These are phyloP conservation scores for Mycena polygramma DNA, from an alignment of 768 basidiomycete genomes.

Conservation along the genomic window DNA sequence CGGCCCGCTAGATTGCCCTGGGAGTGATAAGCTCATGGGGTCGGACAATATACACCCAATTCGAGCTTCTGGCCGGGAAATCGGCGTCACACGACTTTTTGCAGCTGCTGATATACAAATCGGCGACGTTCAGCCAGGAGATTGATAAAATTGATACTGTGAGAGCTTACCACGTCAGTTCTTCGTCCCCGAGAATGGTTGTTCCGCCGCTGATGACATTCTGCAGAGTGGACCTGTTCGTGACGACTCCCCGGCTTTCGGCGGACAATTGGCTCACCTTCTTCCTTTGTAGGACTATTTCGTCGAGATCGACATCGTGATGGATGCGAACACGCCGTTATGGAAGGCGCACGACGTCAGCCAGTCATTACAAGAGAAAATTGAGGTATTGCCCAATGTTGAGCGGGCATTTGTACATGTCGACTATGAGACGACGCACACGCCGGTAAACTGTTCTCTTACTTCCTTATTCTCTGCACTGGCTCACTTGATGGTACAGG, in stretches of 20 bases:
- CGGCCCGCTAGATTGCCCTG: slow-evolving; percentile 70
- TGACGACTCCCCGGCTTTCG: slow-evolving; percentile 23
- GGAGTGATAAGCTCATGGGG: slow-evolving; percentile 86
- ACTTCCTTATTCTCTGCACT: not conserved
- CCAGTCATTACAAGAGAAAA: slow-evolving; percentile 88
- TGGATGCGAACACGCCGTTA: slow-evolving; percentile 89
- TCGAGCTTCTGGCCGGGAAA: slow-evolving; percentile 90
- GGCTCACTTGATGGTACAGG: slow-evolving; percentile 46
- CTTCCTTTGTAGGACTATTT: slow-evolving; percentile 75
- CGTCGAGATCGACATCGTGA: slow-evolving; percentile 96
- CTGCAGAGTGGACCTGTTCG: slow-evolving; percentile 79
- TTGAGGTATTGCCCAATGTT: slow-evolving; percentile 90
- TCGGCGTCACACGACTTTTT: slow-evolving; percentile 93
- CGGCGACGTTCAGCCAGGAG: slow-evolving; percentile 87
- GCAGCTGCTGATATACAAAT: slow-evolving; percentile 93
- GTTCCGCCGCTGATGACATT: slow-evolving; percentile 11
- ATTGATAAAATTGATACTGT: slow-evolving; percentile 93
- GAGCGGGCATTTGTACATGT: slow-evolving; percentile 96
- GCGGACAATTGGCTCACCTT: slow-evolving; percentile 1
- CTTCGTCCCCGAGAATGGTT: slow-evolving; percentile 10
- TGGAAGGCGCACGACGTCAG: slow-evolving; percentile 91
- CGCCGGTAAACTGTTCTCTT: slow-evolving; percentile 53
- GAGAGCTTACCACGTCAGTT: slow-evolving; percentile 88
- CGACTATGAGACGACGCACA: slow-evolving; percentile 92
- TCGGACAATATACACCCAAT: slow-evolving; percentile 82